Conservation (phyloP, 345 rosid genomes). For the Gossypium australe region DNA sequence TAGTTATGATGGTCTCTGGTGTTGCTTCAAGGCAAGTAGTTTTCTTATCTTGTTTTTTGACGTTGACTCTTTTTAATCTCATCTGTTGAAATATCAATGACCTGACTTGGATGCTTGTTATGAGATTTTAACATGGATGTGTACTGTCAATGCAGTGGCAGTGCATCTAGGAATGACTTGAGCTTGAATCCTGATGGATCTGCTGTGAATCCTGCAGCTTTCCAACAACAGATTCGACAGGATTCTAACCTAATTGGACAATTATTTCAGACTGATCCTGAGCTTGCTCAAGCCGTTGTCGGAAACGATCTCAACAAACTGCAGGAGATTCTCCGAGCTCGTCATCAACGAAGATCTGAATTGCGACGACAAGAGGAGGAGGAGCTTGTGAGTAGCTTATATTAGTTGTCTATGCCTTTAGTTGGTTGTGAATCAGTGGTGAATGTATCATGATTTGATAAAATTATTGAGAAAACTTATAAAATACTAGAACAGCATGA, state of each 20-base stretch:
- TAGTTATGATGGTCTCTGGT: conserved; percentile 83
- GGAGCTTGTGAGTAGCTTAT: conserved; percentile 62
- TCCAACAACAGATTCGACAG: conserved; percentile 75
- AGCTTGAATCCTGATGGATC: conserved; percentile 81
- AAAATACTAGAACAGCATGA: not conserved
- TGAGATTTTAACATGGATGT: not conserved
- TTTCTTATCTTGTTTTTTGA: not conserved
- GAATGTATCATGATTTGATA: not conserved
- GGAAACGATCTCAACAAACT: conserved; percentile 81
- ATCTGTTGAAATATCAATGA: not conserved
- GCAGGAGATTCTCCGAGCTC: conserved; percentile 62
- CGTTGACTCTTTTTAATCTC: not conserved
- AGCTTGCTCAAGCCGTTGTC: conserved; percentile 76
- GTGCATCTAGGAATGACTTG: conserved; percentile 47
- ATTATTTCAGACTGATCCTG: conserved; percentile 91
- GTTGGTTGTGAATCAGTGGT: not conserved
- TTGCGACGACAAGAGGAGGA: conserved; percentile 67
- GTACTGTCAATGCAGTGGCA: conserved; percentile 28
- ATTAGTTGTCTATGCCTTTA: conserved; percentile 3
- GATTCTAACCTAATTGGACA: conserved; percentile 78
- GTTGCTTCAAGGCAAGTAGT: conserved; percentile 40
- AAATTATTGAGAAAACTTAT: not conserved
- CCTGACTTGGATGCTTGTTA: not conserved
- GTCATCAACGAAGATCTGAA: conserved; percentile 66
- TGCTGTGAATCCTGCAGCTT: conserved; percentile 82